These are phyloP conservation scores for Daldinia concentrica DNA, from an alignment of 495 filamentous ascomycete species.

Conservation along the genomic window DNA sequence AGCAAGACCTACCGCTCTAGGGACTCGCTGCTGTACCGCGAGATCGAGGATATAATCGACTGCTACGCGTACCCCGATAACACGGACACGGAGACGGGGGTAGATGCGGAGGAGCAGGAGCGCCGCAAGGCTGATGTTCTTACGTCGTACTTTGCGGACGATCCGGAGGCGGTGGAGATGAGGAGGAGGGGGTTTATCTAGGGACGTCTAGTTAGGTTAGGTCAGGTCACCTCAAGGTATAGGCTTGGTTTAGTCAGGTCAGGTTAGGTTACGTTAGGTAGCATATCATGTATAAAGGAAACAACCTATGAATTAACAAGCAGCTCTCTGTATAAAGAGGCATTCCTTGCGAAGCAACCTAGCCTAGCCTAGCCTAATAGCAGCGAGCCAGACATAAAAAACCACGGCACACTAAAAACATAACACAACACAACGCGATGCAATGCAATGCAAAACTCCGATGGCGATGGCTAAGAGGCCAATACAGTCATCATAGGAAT, in stretches of 20 bases:
- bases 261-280: too few species aligned
- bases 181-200: constrained; percentile 37
- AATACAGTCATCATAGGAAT: too few species aligned
- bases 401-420: neutral
- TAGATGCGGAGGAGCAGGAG: too few species aligned
- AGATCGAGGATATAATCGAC: constrained; percentile 47
- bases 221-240: too few species aligned
- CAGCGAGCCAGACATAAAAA: neutral
- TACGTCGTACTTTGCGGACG: constrained; percentile 21
- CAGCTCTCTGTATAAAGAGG: neutral
- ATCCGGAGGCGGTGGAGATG: constrained; percentile 30
- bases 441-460: neutral
- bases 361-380: neutral
- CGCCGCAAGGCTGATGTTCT: neutral
- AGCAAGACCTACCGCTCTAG: neutral
- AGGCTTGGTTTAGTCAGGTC: too few species aligned
- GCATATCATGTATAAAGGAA: neutral
- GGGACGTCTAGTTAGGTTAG: too few species aligned
- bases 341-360: neutral
- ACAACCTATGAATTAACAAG: neutral
- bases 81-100: neutral
- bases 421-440: neutral
- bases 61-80: constrained; percentile 27
- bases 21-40: constrained; percentile 20
- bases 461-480: neutral